A percentile compares a stretch with the other conserved stretches of the same genome.
Evolutionary conservation across 805 yeast genomes (phyloP).

Genomic region (Wickerhamiella alocasiicola): DNA sequence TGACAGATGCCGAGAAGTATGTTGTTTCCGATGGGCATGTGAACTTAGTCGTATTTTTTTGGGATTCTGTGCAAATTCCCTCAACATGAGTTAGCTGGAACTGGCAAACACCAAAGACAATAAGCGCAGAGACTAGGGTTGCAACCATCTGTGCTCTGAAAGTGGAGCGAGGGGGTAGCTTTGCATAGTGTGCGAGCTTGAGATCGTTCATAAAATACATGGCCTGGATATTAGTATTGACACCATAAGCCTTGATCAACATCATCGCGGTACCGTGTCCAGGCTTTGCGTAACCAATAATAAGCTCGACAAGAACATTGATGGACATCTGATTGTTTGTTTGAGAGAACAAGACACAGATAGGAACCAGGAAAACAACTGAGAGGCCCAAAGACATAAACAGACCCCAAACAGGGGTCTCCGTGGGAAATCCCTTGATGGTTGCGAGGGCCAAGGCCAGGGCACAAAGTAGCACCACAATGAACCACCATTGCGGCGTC

Average conservation of each 20-base stretch:
- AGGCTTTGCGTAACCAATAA: conserved; percentile 55
- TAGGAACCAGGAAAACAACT: conserved; percentile 46
- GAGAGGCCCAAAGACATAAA: conserved; percentile 42
- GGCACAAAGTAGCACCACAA: conserved; percentile 27
- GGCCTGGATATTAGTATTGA: conserved; percentile 55
- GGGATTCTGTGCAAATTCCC: conserved; percentile 35
- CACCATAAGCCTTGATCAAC: conserved; percentile 47
- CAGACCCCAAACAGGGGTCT: conserved; percentile 29
- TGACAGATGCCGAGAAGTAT: conserved; percentile 39
- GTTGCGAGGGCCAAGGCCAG: conserved; percentile 12
- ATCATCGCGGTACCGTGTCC: conserved; percentile 46
- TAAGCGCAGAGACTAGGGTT: conserved; percentile 32
- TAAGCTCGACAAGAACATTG: conserved; percentile 49
- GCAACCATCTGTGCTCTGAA: conserved; percentile 31
- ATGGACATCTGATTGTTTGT: conserved; percentile 48
- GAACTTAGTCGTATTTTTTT: conserved; percentile 29
- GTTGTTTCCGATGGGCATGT: conserved; percentile 31
- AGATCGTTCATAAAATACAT: conserved; percentile 42
- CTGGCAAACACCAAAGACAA: conserved; percentile 31
- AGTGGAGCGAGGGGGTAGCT: conserved; percentile 32
- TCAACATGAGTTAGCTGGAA: conserved; percentile 33
- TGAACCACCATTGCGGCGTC: conserved; percentile 44
- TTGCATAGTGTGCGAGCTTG: conserved; percentile 36
- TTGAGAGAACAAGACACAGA: conserved; percentile 47
- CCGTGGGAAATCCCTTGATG: conserved; percentile 9